phyloP scores from a whole-genome alignment of 78 protist species.

The Neovahlkampfia damariscottae region DNA sequence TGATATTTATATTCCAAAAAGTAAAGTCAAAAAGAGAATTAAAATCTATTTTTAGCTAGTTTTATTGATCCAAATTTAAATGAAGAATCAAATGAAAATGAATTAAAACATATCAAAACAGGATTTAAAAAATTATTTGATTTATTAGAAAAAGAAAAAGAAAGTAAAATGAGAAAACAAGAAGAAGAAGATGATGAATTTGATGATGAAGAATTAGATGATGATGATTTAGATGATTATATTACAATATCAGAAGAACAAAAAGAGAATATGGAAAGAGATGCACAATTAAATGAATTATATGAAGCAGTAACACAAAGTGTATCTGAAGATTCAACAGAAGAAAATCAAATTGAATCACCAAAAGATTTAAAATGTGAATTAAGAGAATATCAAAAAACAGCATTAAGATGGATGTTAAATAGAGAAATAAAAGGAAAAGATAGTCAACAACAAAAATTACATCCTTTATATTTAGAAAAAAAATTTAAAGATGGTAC shows the following conservation, averaged over 20 bases:
- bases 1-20: too few species aligned
- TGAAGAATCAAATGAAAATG: too few species aligned
- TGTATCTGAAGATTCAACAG: neutral
- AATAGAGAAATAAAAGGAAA: neutral
- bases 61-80: too few species aligned
- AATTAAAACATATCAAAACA: too few species aligned
- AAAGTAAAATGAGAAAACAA: neutral
- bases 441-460: neutral
- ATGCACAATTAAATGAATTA: neutral
- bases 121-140: neutral
- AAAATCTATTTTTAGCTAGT: too few species aligned
- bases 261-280: neutral
- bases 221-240: neutral
- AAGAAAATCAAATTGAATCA: neutral
- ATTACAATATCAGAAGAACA: neutral
- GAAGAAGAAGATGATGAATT: neutral
- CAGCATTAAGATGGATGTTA: neutral
- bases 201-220: neutral
- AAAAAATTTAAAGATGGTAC: neutral
- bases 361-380: neutral
- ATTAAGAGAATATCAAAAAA: neutral
- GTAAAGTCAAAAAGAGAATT: too few species aligned
- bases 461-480: neutral
- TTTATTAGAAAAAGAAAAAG: neutral
- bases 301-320: neutral